Percentiles rank a stretch among this genome's conserved stretches.
Evolutionary conservation across 495 filamentous ascomycete genomes (phyloP).

Genomic region (Lasiosphaeris hirsuta): DNA sequence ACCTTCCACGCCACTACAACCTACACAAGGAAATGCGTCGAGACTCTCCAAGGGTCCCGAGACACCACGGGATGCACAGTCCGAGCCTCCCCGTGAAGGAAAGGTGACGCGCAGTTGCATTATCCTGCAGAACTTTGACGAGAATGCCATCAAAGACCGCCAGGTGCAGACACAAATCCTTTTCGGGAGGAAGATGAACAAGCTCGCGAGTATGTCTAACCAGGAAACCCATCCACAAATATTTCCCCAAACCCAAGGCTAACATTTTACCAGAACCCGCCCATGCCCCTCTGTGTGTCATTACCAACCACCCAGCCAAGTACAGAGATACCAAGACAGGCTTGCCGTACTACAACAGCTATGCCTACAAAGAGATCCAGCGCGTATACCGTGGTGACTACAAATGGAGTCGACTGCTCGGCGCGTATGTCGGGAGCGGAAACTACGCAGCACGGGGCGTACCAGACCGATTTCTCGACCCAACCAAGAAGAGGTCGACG

Average conservation of each 20-base stretch:
- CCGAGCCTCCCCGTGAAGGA: constrained; percentile 26
- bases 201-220: constrained; percentile 49
- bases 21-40: constrained; percentile 12
- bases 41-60: constrained; percentile 14
- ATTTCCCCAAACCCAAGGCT: constrained; percentile 2
- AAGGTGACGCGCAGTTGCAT: constrained; percentile 49
- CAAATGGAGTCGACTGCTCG: constrained; percentile 71
- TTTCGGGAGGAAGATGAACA: constrained; percentile 52
- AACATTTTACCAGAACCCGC: constrained; percentile 40
- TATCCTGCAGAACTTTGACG: constrained; percentile 56
- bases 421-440: constrained; percentile 67
- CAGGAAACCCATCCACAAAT: too few relatives aligned
- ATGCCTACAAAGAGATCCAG: constrained; percentile 71
- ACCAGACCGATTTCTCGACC: constrained; percentile 61
- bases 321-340: constrained; percentile 76
- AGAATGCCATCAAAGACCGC: constrained; percentile 51
- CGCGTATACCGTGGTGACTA: constrained; percentile 62
- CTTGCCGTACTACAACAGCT: constrained; percentile 68
- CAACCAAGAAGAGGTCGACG: constrained; percentile 27
- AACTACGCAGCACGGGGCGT: constrained; percentile 62
- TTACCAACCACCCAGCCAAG: constrained; percentile 73
- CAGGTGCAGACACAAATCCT: constrained; percentile 53
- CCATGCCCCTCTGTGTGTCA: constrained; percentile 60
- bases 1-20: constrained; percentile 10
- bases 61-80: constrained; percentile 20